These are phyloP conservation scores for Barbarea vulgaris DNA, from an alignment of 345 rosid genomes.

Conservation along the genomic window DNA sequence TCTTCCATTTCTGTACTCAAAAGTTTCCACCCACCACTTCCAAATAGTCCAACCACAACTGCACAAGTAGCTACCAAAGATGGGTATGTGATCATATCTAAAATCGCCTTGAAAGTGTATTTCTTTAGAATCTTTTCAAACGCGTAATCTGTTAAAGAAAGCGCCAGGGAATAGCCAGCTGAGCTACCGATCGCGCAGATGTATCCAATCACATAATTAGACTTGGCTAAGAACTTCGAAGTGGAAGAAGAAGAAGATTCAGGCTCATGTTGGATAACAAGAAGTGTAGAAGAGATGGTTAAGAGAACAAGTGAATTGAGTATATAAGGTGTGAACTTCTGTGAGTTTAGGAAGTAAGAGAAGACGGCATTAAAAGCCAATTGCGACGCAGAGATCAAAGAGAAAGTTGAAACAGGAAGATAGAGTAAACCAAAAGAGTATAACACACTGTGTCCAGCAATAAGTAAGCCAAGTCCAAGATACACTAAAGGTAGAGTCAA, in stretches of 20 bases:
- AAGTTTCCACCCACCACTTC: slow-evolving; percentile 37
- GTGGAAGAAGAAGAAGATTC: slow-evolving; percentile 10
- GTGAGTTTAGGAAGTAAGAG: slow-evolving; percentile 43
- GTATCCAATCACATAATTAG: slow-evolving; percentile 26
- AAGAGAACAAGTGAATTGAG: slow-evolving; percentile 40
- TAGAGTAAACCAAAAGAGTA: slow-evolving; percentile 43
- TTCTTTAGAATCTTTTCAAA: slow-evolving; percentile 31
- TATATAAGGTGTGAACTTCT: slow-evolving; percentile 39
- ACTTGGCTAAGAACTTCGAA: background rate
- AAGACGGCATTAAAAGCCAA: slow-evolving; percentile 41
- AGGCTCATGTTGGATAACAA: slow-evolving; percentile 33
- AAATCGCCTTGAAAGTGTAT: slow-evolving; percentile 32
- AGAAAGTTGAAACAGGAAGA: slow-evolving; percentile 43
- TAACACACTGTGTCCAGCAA: slow-evolving; percentile 33
- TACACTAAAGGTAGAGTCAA: slow-evolving; percentile 26
- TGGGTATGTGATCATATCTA: slow-evolving; percentile 37
- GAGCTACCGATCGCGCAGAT: slow-evolving; percentile 36
- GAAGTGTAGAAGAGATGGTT: slow-evolving; percentile 42
- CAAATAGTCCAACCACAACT: slow-evolving; percentile 30
- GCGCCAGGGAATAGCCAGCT: slow-evolving; percentile 34
- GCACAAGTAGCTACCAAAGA: slow-evolving; percentile 36
- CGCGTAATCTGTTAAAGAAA: slow-evolving; percentile 37
- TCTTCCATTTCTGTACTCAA: slow-evolving; percentile 33
- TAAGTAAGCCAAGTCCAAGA: slow-evolving; percentile 37
- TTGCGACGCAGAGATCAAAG: slow-evolving; percentile 38